Base-by-base conservation (phyloP, 2,329 filamentous ascomycete genomes). In the Colletotrichum liaoningense region DNA sequence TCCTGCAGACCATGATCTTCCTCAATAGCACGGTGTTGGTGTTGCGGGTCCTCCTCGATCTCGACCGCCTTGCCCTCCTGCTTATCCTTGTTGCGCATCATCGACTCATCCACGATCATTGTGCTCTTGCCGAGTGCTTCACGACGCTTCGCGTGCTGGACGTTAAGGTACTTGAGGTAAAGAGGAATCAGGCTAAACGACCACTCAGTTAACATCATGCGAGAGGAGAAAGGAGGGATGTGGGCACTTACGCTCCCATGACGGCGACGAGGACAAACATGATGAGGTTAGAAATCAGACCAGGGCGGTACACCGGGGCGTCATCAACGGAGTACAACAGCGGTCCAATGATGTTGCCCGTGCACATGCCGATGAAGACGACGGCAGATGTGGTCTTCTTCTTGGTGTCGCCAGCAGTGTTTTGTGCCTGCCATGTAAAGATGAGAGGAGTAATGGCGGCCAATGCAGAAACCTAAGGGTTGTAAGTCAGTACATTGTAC, bases 321-420 rank as follows among this genome's bases (percentile, higher is more conserved):
- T 92, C 88, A 0, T 86, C 86, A 0, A 89, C 88, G 4, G 88
- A 91, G 79, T 92, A 93, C 0, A 93, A 83, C 59, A 91, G 87
- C 0, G 92, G 92, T 0, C 91, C 92, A 26, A 93, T 83, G 46
- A 93, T 89, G 76, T 94, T 93, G 6, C 92, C 92, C 1, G 88
- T 88, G 64, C 88, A 92, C 72, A 91, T 88, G 5, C 91, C 90
- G 59, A 93, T 86, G 77, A 93, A 92, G 1, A 93, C 83, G 7
- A 92, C 84, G 14, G 88, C 91, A 0, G 91, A 93, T 0, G 89
- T 92, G 11, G 89, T 88, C 77, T 93, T 93, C 75, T 90, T 89
- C 81, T 94, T 94, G 0, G 92, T 93, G 77, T 93, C 91, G 1
- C 92, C 92, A 0, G 89, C 92, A 0, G 92, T 92, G 75, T 92